Percentiles rank a stretch among this genome's conserved stretches.
Evolutionary conservation across 2,329 filamentous ascomycete species (phyloP).

Genomic region (Didymella keratinophila): DNA sequence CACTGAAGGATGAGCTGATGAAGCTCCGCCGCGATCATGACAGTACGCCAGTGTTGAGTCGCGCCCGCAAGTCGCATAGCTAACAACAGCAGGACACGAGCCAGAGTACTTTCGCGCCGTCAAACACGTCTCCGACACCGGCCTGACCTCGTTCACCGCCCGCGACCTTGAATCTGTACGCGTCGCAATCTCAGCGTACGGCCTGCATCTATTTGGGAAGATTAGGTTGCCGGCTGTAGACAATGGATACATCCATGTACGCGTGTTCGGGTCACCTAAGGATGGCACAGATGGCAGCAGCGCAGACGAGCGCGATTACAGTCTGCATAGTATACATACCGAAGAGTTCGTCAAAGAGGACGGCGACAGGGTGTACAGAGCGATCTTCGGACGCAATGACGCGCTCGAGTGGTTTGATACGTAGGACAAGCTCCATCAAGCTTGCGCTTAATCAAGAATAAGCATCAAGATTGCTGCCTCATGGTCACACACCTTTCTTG

Average conservation of each 20-base stretch:
- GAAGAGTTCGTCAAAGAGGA: slow-evolving; percentile 43
- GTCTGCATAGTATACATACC: slow-evolving; percentile 47
- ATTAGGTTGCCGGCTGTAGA: slow-evolving; percentile 35
- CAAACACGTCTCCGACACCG: slow-evolving; percentile 52
- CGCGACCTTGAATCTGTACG: slow-evolving; percentile 40
- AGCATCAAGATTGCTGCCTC: background rate
- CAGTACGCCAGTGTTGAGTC: slow-evolving; percentile 29
- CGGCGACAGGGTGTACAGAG: slow-evolving; percentile 42
- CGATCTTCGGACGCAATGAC: slow-evolving; percentile 44
- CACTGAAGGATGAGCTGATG: slow-evolving; percentile 44
- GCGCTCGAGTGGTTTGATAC: slow-evolving; percentile 48
- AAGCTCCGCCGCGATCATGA: slow-evolving; percentile 47
- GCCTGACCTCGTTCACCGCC: slow-evolving; percentile 40
- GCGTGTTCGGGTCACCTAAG: slow-evolving; percentile 43
- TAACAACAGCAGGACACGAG: slow-evolving; percentile 42
- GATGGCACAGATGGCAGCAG: slow-evolving; percentile 46
- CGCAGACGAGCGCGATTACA: slow-evolving; percentile 43
- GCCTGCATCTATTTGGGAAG: slow-evolving; percentile 45
- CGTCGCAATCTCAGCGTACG: slow-evolving; percentile 42
- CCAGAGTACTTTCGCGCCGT: slow-evolving; percentile 49
- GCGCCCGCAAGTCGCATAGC: background rate
- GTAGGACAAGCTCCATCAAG: slow-evolving; percentile 14
- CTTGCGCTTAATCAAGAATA: background rate
- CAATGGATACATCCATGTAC: slow-evolving; percentile 43
- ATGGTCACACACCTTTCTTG: background rate